A percentile compares a stretch with the other conserved stretches of the same genome.
Conservation (phyloP, 805 yeast species). For the Lipomyces kockii region DNA sequence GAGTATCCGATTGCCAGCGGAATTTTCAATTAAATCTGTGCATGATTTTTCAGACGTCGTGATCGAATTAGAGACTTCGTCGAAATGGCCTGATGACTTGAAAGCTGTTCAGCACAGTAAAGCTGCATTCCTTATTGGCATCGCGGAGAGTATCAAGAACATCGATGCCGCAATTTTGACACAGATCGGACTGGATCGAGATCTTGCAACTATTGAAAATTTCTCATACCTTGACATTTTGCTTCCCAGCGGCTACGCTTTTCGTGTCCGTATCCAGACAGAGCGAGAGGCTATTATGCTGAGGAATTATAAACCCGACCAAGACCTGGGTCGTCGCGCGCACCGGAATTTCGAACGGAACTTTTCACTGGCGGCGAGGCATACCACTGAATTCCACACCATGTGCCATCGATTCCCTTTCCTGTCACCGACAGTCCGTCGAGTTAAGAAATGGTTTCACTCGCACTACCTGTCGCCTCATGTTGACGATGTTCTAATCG, state of each 20-base stretch:
- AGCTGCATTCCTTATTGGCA: constrained; percentile 81
- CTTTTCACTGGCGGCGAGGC: constrained; percentile 45
- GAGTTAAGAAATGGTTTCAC: constrained; percentile 89
- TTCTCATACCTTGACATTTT: constrained; percentile 64
- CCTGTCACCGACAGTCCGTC: constrained; percentile 77
- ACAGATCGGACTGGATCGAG: constrained; percentile 66
- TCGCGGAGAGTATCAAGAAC: constrained; percentile 53
- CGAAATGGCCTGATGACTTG: constrained; percentile 95
- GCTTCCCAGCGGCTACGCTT: constrained; percentile 90
- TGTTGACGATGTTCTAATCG: constrained; percentile 77
- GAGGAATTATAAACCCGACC: constrained; percentile 49
- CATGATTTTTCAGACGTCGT: constrained; percentile 69
- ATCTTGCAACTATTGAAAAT: constrained; percentile 41
- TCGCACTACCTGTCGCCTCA: constrained; percentile 75
- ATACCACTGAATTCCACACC: constrained; percentile 76
- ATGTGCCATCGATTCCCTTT: constrained; percentile 72
- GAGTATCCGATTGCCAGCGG: constrained; percentile 77
- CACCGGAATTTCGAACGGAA: constrained; percentile 19
- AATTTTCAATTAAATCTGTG: constrained; percentile 45
- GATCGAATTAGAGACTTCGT: constrained; percentile 84
- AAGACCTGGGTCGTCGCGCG: constrained; percentile 50
- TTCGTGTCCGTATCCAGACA: constrained; percentile 72
- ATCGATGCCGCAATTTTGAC: constrained; percentile 60
- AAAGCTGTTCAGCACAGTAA: constrained; percentile 85
- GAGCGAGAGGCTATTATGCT: constrained; percentile 83